Base-by-base conservation (phyloP, 1,139 yeast species). In the Ogataea hybrid region DNA sequence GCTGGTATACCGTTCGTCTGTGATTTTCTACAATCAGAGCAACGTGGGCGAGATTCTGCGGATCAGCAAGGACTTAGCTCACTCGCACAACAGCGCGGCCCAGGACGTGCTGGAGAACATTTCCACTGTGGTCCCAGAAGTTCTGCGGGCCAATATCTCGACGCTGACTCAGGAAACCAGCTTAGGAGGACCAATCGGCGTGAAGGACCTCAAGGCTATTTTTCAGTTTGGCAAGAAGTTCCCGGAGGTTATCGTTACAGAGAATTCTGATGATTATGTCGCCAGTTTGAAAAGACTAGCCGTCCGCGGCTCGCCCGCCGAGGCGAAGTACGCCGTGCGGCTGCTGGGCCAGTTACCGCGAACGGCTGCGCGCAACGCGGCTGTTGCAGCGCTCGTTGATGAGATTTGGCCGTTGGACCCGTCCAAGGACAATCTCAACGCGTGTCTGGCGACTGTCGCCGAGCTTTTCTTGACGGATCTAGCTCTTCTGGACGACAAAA, bases 271-370 rank as follows among this genome's bases (percentile, higher is more conserved):
- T 5, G 28, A 31, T 10, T 78, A 79, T 48, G 53, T 64, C 9
- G 71, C 69, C 8, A 61, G 63, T 9, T 57, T 82, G 37, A 65
- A 69, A 37, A 59, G 63, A 1, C 62, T 81, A 28, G 75, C 85
- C 0, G 46, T 68, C 0, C 53, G 57, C 2, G 94, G 94, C 0
- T 63, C 75, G 1, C 78, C 87, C 1, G 48, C 57, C 10, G 88
- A 84, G 52, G 84, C 92, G 0, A 79, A 74, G 54, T 85, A 81
- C 58, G 74, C 90, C 0, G 66, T 80, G 8, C 81, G 78, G 54
- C 67, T 84, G 7, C 54, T 86, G n/a, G 70, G 76, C 3, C 64
- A 77, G 25, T 65, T 75, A 22, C 62, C 69, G 2, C 65, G 28
- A 16, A 41, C 67, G 34, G 22, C 40, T 9, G 35, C 43, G 18